Conservation (phyloP, 176 grass and related monocot genomes). For the Oryza glumipatula region DNA sequence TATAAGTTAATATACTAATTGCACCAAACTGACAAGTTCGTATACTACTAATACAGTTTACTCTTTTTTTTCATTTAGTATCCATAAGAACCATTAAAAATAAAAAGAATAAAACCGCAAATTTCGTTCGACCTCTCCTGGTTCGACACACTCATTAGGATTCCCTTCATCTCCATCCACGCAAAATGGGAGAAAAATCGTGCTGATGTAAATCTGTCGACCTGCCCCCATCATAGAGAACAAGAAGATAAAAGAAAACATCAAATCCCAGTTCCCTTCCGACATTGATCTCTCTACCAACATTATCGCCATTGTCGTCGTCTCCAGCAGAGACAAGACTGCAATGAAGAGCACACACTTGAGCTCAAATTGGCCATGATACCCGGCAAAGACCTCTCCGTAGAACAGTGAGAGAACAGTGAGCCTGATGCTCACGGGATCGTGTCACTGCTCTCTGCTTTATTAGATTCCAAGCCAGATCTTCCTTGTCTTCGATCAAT, state of each 20-base stretch:
- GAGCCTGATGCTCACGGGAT: neutral
- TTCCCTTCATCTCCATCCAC: neutral
- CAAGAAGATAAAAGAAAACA: neutral
- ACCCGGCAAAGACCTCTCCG: neutral
- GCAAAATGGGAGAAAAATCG: neutral
- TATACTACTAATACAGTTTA: no score
- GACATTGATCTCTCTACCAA: neutral
- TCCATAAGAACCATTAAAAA: no score
- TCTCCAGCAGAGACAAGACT: neutral
- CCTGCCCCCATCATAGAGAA: neutral
- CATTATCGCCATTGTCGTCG: neutral
- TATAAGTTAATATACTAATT: no score
- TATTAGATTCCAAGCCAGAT: neutral
- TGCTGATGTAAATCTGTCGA: neutral
- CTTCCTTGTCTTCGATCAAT: neutral
- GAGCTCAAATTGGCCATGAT: neutral
- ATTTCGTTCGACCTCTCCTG: neutral
- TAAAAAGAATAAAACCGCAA: no score
- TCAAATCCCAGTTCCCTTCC: neutral
- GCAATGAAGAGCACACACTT: neutral
- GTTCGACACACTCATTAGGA: neutral
- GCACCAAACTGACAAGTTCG: no score
- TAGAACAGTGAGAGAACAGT: neutral
- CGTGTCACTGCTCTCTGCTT: neutral
- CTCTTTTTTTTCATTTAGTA: no score